Conservation (phyloP, 1,284 basidiomycete genomes). For the Leccinum solheimii region DNA sequence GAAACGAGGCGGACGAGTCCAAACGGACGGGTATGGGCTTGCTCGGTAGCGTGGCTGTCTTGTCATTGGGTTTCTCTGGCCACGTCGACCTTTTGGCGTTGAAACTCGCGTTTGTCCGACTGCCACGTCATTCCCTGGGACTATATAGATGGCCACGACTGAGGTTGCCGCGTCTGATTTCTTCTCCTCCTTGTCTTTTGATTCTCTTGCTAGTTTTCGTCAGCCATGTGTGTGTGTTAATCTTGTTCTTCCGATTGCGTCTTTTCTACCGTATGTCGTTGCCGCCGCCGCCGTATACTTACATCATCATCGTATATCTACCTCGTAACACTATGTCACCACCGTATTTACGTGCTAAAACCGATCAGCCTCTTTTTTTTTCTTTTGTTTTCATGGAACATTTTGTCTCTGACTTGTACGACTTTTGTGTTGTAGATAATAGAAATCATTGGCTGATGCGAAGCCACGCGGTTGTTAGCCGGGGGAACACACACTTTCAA, state of each 20-base stretch:
- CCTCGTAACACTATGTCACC: slow-evolving; percentile 26
- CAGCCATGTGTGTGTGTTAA: slow-evolving; percentile 16
- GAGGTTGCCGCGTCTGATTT: slow-evolving; percentile 1
- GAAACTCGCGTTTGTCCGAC: slow-evolving; percentile 8
- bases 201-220: slow-evolving; percentile 6
- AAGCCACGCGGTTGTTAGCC: background rate
- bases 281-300: slow-evolving; percentile 22
- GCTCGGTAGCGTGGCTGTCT: slow-evolving; percentile 10
- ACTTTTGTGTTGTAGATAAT: background rate
- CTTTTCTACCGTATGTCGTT: background rate
- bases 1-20: background rate
- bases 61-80: background rate
- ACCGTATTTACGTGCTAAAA: slow-evolving; percentile 16
- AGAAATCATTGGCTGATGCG: background rate
- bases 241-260: slow-evolving; percentile 22
- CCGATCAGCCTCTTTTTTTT: background rate
- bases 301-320: slow-evolving; percentile 23
- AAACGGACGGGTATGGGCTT: background rate
- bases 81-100: slow-evolving; percentile 5
- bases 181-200: background rate
- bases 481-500: no score
- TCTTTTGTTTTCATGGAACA: background rate
- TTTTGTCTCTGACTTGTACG: background rate
- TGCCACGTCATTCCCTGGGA: slow-evolving; percentile 16
- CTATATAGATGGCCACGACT: slow-evolving; percentile 13